Percentiles rank a stretch among this genome's conserved stretches.
These are phyloP conservation scores for Naematelia encephala DNA, from an alignment of 768 basidiomycete genomes.

Conservation along the genomic window DNA sequence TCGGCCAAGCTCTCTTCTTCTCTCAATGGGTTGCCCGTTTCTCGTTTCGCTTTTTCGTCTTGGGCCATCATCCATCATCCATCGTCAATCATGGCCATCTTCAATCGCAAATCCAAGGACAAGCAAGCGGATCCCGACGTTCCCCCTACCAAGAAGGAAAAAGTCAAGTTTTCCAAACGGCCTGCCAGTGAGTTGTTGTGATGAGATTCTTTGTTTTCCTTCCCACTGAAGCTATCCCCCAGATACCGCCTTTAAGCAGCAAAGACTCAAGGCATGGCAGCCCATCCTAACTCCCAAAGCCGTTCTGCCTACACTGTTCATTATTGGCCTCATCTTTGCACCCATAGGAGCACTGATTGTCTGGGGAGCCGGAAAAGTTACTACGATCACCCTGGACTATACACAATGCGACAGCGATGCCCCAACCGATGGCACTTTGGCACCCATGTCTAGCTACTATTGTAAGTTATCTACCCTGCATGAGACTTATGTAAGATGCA, in stretches of 20 bases:
- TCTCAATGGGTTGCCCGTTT: too few relatives aligned
- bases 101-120: conserved; percentile 42
- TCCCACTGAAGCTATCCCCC: conserved; percentile 11
- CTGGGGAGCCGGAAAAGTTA: conserved; percentile 82
- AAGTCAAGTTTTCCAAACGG: conserved; percentile 49
- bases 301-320: conserved; percentile 91
- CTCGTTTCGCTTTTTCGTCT: background rate
- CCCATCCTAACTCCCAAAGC: conserved; percentile 97
- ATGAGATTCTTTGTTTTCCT: background rate
- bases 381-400: conserved; percentile 93
- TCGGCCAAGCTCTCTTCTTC: too few relatives aligned
- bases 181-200: conserved; percentile 48
- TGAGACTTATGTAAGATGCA: conserved; percentile 25
- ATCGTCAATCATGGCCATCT: conserved; percentile 46
- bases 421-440: conserved; percentile 56
- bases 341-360: conserved; percentile 92
- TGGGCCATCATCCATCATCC: background rate
- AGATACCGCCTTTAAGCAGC: conserved; percentile 99
- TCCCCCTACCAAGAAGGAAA: conserved; percentile 45
- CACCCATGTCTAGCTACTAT: conserved; percentile 57
- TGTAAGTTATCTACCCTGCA: conserved; percentile 33
- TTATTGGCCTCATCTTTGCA: conserved; percentile 90
- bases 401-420: conserved; percentile 75
- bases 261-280: conserved; percentile 99
- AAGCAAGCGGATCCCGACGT: conserved; percentile 34